phyloP scores from a whole-genome alignment of 352 stramenopile genomes.

The Phytophthora agathidicida region DNA sequence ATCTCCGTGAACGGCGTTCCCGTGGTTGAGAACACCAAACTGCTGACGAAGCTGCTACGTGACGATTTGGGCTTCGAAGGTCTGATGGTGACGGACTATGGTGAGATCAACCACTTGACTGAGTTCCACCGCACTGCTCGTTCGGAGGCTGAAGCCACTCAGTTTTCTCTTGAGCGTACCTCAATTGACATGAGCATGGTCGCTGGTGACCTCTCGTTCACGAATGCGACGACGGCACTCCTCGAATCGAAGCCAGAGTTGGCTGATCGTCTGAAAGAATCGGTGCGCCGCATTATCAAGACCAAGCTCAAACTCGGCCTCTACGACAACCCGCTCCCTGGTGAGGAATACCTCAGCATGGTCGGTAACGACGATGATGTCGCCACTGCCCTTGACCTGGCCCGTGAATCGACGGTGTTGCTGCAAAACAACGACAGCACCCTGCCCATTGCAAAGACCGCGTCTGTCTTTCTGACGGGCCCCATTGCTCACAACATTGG shows the following conservation, averaged over 20 bases:
- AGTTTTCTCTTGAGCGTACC: constrained; percentile 62
- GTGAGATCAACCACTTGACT: constrained; percentile 84
- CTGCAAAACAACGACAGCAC: constrained; percentile 20
- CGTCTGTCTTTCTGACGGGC: constrained; percentile 28
- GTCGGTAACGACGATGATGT: constrained; percentile 48
- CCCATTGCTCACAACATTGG: constrained; percentile 57
- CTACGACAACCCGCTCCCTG: constrained; percentile 57
- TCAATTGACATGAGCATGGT: constrained; percentile 91
- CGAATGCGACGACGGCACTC: constrained; percentile 44
- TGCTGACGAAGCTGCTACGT: constrained; percentile 72
- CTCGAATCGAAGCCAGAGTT: constrained; percentile 28
- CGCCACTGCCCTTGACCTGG: constrained; percentile 49
- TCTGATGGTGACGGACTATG: constrained; percentile 89
- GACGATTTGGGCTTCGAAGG: constrained; percentile 77
- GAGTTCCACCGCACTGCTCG: constrained; percentile 46
- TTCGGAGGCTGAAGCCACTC: constrained; percentile 43
- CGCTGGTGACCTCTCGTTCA: constrained; percentile 32
- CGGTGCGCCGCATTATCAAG: constrained; percentile 55
- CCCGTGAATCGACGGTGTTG: constrained; percentile 55
- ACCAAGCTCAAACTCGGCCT: constrained; percentile 62
- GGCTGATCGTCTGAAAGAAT: constrained; percentile 48
- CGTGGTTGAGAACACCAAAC: constrained; percentile 69
- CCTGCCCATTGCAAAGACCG: constrained; percentile 4
- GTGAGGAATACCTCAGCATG: constrained; percentile 30
- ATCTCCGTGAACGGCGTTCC: constrained; percentile 90